These are phyloP conservation scores for Monascus ruber DNA, from an alignment of 2,329 filamentous ascomycete species.

Conservation along the genomic window DNA sequence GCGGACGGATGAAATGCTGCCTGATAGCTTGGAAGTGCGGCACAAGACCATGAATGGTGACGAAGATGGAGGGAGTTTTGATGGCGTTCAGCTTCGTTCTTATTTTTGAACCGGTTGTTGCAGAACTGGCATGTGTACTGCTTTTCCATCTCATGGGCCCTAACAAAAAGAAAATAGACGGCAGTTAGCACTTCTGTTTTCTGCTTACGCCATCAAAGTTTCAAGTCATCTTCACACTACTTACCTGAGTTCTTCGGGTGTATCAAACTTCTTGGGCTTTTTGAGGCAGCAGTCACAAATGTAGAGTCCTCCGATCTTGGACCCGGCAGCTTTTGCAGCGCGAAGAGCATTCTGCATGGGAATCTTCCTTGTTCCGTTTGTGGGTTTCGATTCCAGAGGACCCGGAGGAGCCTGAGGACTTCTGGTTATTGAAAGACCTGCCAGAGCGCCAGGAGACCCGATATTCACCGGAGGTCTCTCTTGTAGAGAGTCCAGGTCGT, in stretches of 20 bases:
- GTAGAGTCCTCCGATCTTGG: constrained; percentile 46
- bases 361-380: constrained; percentile 35
- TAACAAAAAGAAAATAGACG: constrained; percentile 25
- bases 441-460: constrained; percentile 35
- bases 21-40: constrained; percentile 62
- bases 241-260: constrained; percentile 71
- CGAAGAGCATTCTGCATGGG: constrained; percentile 28
- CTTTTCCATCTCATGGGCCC: constrained; percentile 84
- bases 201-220: too few species aligned
- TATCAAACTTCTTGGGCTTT: constrained; percentile 92
- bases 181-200: too few species aligned
- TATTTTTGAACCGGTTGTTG: constrained; percentile 95
- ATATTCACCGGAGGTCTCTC: constrained; percentile 40
- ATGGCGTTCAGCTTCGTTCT: constrained; percentile 93
- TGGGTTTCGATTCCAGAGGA: constrained; percentile 28
- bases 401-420: constrained; percentile 21
- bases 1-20: constrained; percentile 79
- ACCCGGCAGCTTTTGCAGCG: constrained; percentile 21
- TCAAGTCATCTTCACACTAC: constrained; percentile 16
- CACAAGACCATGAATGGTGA: constrained; percentile 93
- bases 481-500: constrained; percentile 43
- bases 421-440: constrained; percentile 26
- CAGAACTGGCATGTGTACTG: constrained; percentile 92
- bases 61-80: constrained; percentile 90
- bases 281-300: constrained; percentile 95